Evolutionary conservation across 495 filamentous ascomycete species (phyloP), one percentile per base, ranked within the genome.

Genomic region (Pyronema omphalodes): DNA sequence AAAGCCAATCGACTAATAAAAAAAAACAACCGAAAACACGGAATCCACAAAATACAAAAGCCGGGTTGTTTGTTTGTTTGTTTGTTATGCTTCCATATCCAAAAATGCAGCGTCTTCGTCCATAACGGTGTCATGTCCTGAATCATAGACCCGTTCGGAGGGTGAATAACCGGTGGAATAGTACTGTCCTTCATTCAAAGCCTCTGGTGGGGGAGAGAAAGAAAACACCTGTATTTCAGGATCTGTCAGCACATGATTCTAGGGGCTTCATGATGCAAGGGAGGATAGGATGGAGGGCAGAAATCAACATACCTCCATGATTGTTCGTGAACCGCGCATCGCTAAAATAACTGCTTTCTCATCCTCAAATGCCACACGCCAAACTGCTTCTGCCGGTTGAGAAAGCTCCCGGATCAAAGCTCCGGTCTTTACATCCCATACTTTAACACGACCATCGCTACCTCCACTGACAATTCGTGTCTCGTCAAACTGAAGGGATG

Each of bases 281-380:
- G 48, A 14, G 37, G 35, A 44, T 7, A 55, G 61, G 61, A 55
- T 61, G n/a, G n/a, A n/a, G n/a, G n/a, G n/a, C n/a, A n/a, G n/a
- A n/a, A 11, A 6, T 9, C 52, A 54, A 11, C 72, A 73, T 67
- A 94, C 91, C 82, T 98, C 91, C 91, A 98, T 98, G 53, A 95
- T 82, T 1, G 93, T 96, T 52, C 85, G 76, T 45, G 77, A 77
- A 23, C 76, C 76, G 54, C 91, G 76, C 59, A 81, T 81, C 3
- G 91, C 89, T 77, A 98, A 88, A 37, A 95, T 88, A 14, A 98
- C 88, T 51, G 87, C 89, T 64, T 94, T 95, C 68, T 98, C 93
- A 49, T 93, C 88, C 66, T 98, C 91, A 66, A 98, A 96, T 1
- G 91, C 93, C 29, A 96, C 91, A 49, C 93, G 75, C 91, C 91